Base-by-base conservation (phyloP, 495 filamentous ascomycete genomes). In the Penicillium herquei region DNA sequence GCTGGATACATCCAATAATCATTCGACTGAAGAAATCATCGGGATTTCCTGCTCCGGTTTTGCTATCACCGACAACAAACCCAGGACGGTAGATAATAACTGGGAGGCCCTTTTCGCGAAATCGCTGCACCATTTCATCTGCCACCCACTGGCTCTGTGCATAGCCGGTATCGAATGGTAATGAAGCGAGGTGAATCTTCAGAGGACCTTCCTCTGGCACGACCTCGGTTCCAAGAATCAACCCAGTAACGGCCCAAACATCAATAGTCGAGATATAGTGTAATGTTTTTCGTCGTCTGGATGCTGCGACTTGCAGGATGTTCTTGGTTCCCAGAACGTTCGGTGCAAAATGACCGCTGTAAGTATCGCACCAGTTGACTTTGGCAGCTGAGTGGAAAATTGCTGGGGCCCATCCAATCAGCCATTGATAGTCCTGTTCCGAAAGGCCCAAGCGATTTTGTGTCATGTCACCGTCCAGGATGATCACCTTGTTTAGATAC, bases 11-110 rank as follows among this genome's bases (percentile, higher is more conserved):
- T 0, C 39, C 54, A 6, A 58, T 33, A 6, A 70, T 49, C 14
- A 70, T 26, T 3, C 67, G 64, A 45, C 39, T 42, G 10, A 64
- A 49, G 47, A 67, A 62, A 49, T 70, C 67, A n/a, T 68, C 58
- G 7, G 65, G 54, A 14, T 65, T 70, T 17, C 56, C 49, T 1
- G 16, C 40, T 7, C 61, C 67, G 6, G 57, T 60, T 5, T 21
- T 10, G 31, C 49, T 53, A 32, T 67, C 43, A 1, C 62, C 68
- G 7, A 62, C 42, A 6, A 68, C 45, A 39, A 68, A 66, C 0
- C 67, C 64, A 5, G 62, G 62, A 0, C 67, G 60, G 50, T 70
- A 62, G n/a, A 70, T 64, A 10, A 51, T 32, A 1, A 54, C 26
- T 0, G 67, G 60, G 11, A 65, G 33, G 2, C 64, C 59, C 11